Base-by-base conservation (phyloP, 495 filamentous ascomycete genomes). In the Hypoxylon fuscum region DNA sequence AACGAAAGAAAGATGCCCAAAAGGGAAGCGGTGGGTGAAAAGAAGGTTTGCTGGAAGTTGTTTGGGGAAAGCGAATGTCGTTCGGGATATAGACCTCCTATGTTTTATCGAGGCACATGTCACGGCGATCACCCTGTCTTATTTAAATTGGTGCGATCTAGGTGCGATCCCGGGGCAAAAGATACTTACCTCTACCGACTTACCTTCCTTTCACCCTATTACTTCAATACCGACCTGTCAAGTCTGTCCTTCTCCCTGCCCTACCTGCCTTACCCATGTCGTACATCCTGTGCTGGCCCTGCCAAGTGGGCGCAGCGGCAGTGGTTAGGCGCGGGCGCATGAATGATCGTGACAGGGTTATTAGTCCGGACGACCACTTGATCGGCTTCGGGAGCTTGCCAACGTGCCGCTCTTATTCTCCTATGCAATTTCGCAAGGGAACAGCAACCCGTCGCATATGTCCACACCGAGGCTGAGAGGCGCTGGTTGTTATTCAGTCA, bases 301-400 rank as follows among this genome's bases (percentile, higher is more conserved):
- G 17, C 29, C 14, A 27, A 21, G 43, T 43, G 20, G 15, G 46
- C 41, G 34, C 42, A n/a, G 27, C 35, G 50, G 50, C 27, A 55
- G 59, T 31, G 44, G 50, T 60, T 66, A 66, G 63, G 63, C 63
- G 63, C 57, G 63, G 52, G 63, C 48, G 63, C 63, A 66, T 66
- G 48, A 66, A 66, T 57, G 57, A 66, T 66, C 57, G 57, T 58
- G 43, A 34, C 52, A 56, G 42, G 57, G 63, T 57, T 22, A 52
- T 12, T n/a, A n/a, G n/a, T 61, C 53, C 34, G 57, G 57, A 66
- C 34, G 57, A 32, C 57, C 42, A 58, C 11, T 41, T 42, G 27
- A 51, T 42, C 61, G 15, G 18, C 20, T 61, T 35, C 31, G 41
- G 35, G n/a, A 49, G 25, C 18, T 17, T 25, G 15, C 32, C 40